Evolutionary conservation across 1,284 basidiomycete genomes (phyloP).

Genomic region (Cryptococcus floricola): DNA sequence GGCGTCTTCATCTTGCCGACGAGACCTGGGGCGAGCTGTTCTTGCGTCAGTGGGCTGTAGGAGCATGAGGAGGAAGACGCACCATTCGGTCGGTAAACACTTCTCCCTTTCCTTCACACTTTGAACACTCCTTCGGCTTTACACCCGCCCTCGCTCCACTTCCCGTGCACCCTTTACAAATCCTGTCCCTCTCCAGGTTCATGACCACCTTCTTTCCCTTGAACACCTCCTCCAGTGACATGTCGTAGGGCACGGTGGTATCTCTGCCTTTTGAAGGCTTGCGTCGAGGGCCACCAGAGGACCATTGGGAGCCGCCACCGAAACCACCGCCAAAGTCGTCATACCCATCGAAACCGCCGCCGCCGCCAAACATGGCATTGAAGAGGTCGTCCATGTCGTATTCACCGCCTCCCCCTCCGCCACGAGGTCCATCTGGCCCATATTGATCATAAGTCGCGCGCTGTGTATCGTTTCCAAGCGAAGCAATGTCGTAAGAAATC

Average conservation of each 20-base stretch:
- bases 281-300: slow-evolving; percentile 49
- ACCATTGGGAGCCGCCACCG: slow-evolving; percentile 44
- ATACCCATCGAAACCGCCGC: slow-evolving; percentile 50
- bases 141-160: slow-evolving; percentile 75
- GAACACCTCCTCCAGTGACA: slow-evolving; percentile 88
- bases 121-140: slow-evolving; percentile 73
- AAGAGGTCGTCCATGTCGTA: slow-evolving; percentile 70
- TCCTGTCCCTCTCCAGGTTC: slow-evolving; percentile 78
- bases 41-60: not conserved
- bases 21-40: slow-evolving; percentile 44
- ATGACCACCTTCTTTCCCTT: slow-evolving; percentile 86
- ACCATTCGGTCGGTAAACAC: slow-evolving; percentile 46
- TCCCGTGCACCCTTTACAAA: slow-evolving; percentile 79
- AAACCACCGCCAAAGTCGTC: slow-evolving; percentile 51
- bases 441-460: slow-evolving; percentile 75
- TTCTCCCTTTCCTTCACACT: slow-evolving; percentile 68
- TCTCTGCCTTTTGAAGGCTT: slow-evolving; percentile 57
- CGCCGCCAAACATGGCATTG: slow-evolving; percentile 65
- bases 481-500: no score
- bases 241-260: slow-evolving; percentile 73
- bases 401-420: slow-evolving; percentile 55
- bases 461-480: slow-evolving; percentile 31
- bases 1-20: slow-evolving; percentile 53
- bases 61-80: slow-evolving; percentile 11
- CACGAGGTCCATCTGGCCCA: slow-evolving; percentile 59